Percentiles rank a stretch among this genome's conserved stretches.
phyloP scores from a whole-genome alignment of 2,329 filamentous ascomycete species.

The Zymoseptoria tritici region DNA sequence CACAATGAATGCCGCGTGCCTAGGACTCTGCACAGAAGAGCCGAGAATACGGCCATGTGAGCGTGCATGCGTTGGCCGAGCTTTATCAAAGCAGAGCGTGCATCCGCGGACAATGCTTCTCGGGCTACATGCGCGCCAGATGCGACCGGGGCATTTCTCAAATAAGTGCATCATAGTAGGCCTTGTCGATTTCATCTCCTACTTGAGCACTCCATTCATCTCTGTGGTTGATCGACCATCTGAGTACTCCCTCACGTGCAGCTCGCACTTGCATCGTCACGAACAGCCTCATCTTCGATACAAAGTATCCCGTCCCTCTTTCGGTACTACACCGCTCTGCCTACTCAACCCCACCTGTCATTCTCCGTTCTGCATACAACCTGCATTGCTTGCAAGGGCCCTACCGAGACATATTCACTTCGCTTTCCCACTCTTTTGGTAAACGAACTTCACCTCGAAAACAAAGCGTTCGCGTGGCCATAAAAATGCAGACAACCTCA shows the following conservation, averaged over 20 bases:
- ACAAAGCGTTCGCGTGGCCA: slow-evolving; percentile 2
- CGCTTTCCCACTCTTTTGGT: background rate
- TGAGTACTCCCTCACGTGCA: slow-evolving; percentile 1
- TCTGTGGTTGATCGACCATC: background rate
- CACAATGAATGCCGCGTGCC: slow-evolving; percentile 15
- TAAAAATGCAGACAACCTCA: slow-evolving; percentile 11
- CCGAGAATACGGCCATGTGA: slow-evolving; percentile 21
- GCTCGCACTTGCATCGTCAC: slow-evolving; percentile 15
- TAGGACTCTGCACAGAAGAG: slow-evolving; percentile 1
- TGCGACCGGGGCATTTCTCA: slow-evolving; percentile 20
- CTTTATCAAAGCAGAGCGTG: slow-evolving; percentile 19
- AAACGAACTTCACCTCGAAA: background rate
- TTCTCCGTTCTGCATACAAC: slow-evolving; percentile 4
- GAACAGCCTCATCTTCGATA: slow-evolving; percentile 10
- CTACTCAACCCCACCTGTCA: slow-evolving; percentile 12
- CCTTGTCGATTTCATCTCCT: slow-evolving; percentile 11
- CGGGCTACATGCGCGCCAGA: slow-evolving; percentile 17
- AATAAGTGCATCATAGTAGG: slow-evolving; percentile 21
- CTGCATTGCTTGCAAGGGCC: background rate
- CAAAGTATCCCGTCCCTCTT: slow-evolving; percentile 10
- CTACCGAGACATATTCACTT: background rate
- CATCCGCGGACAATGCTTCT: slow-evolving; percentile 21
- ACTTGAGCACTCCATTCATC: slow-evolving; percentile 5
- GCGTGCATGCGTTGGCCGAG: slow-evolving; percentile 22
- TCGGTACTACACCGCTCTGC: slow-evolving; percentile 20